A percentile compares a stretch with the other conserved stretches of the same genome.
These are phyloP conservation scores for Pythium monospermum DNA, from an alignment of 352 stramenopile species.

Conservation along the genomic window DNA sequence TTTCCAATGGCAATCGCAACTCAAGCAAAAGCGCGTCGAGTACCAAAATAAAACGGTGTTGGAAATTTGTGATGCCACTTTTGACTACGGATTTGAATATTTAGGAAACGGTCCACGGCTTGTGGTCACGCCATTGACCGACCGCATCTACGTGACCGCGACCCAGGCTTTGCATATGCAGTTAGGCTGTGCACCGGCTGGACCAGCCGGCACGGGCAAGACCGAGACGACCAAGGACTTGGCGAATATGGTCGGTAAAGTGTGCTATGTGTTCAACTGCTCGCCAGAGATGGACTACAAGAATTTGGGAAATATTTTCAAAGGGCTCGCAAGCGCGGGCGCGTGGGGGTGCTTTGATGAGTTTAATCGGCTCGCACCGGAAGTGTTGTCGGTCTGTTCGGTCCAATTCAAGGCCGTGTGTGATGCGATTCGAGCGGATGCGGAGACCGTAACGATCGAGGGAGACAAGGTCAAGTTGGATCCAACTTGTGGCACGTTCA, in stretches of 20 bases:
- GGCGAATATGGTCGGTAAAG: constrained; percentile 89
- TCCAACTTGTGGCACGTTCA: constrained; percentile 90
- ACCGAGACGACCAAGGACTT: constrained; percentile 95
- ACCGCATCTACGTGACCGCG: constrained; percentile 94
- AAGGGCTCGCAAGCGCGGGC: constrained; percentile 88
- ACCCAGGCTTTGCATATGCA: constrained; percentile 93
- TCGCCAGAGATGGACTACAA: constrained; percentile 96
- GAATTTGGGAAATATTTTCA: constrained; percentile 95
- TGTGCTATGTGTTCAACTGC: constrained; percentile 94
- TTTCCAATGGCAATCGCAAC: constrained; percentile 93
- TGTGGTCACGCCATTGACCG: constrained; percentile 93
- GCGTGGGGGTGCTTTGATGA: constrained; percentile 96
- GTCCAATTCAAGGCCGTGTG: constrained; percentile 95
- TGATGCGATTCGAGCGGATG: constrained; percentile 88
- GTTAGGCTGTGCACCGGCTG: constrained; percentile 93
- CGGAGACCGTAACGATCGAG: constrained; percentile 86
- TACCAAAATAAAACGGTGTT: constrained; percentile 52
- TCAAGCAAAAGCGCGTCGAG: constrained; percentile 75
- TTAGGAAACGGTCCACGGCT: constrained; percentile 91
- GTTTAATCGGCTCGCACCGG: constrained; percentile 92
- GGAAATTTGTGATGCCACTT: constrained; percentile 89
- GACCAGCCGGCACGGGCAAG: constrained; percentile 89
- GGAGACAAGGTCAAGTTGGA: constrained; percentile 88
- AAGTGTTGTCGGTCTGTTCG: constrained; percentile 91
- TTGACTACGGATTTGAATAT: constrained; percentile 96